Evolutionary conservation across 257 asterid genomes (phyloP), one percentile per base, ranked within the genome.

Genomic region (Solanum neorickii): DNA sequence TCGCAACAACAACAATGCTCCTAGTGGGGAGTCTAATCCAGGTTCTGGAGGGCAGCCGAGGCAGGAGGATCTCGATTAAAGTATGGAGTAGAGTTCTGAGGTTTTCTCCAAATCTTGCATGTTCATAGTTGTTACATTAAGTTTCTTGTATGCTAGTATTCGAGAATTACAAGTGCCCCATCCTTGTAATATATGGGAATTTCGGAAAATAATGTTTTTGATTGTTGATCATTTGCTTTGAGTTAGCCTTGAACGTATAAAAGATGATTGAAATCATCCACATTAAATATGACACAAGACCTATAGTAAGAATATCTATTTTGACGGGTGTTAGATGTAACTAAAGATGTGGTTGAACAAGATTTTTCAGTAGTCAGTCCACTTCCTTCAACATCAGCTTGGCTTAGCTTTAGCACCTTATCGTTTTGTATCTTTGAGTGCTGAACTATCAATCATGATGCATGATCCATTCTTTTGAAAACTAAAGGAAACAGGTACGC

Each of bases 31-130:
- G 25, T 75, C 93, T 27, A 86, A 88, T 87, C 72, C 92, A 27
- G 93, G 90, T 44, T 78, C 93, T 7, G 92, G 94, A 86, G 91
- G 91, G 9, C 94, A 87, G 86, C 93, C 92, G 21, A 94, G 94
- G 88, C 92, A 92, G 92, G 98, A 95, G 92, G 98, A 93, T 90
- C 95, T 95, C 39, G 97, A 93, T 87, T 95, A 90, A 93, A 88
- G 27, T 62, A 33, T 72, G 89, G 92, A 91, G 62, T 91, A 84
- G 78, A 78, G 52, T 82, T 70, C 33, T 83, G 83, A 41, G 84
- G 33, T 77, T 83, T 82, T 31, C 29, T 42, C 65, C 29, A 33
- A 29, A 42, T 37, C 82, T 31, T 12, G 18, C 39, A 82, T 82
- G 46, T 82, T 33, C 85, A 82, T 82, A 82, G 65, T 49, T 82